phyloP scores from a whole-genome alignment of 441 rosid species.

The Biscutella laevigata region DNA sequence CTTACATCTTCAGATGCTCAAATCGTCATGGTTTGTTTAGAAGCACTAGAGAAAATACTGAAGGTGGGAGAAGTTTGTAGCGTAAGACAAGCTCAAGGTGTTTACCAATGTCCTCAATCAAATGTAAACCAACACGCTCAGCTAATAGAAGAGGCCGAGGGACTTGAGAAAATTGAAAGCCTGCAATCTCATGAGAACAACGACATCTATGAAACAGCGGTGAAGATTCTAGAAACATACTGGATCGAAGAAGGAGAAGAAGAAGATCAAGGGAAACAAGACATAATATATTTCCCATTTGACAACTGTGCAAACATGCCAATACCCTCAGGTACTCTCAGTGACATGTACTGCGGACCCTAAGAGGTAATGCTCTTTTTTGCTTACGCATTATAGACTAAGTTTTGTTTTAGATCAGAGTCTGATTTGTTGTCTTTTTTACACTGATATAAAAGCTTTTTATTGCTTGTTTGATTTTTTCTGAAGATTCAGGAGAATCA shows the following conservation, averaged over 20 bases:
- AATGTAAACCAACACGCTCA: conserved; percentile 37
- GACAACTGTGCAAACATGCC: conserved; percentile 21
- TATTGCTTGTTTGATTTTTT: conserved; percentile 7
- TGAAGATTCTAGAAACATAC: conserved; percentile 44
- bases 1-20: conserved; percentile 50
- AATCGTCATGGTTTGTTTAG: conserved; percentile 46
- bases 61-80: conserved; percentile 49
- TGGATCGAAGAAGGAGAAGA: conserved; percentile 46
- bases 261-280: conserved; percentile 16
- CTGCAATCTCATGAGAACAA: conserved; percentile 53
- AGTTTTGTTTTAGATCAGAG: neutral
- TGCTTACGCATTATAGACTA: neutral
- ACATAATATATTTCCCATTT: conserved; percentile 14
- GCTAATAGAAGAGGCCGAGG: conserved; percentile 49
- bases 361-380: conserved; percentile 18
- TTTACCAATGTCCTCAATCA: conserved; percentile 19
- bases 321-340: conserved; percentile 15
- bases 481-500: conserved; percentile 17
- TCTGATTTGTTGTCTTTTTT: neutral
- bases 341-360: conserved; percentile 23
- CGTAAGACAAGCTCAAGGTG: conserved; percentile 26
- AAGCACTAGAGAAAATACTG: conserved; percentile 51
- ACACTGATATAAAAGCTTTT: neutral
- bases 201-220: conserved; percentile 42
- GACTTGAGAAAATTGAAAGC: conserved; percentile 50